Base-by-base conservation (phyloP, 2,329 filamentous ascomycete genomes). In the Aspergillus arachidicola region DNA sequence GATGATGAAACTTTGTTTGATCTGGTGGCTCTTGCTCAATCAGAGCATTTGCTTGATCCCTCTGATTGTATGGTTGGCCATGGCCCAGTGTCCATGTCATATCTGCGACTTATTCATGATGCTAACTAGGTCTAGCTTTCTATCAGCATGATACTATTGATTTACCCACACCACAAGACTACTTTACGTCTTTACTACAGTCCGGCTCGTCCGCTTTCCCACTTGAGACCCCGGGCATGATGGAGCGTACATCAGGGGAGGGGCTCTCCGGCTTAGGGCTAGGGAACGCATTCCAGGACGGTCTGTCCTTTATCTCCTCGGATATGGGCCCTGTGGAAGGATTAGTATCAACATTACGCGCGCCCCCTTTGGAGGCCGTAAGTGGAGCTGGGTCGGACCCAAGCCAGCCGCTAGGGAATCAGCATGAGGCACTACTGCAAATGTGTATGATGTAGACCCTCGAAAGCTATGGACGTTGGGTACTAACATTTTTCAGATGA, bases 401-500 rank as follows among this genome's bases (percentile, higher is more conserved):
- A 21, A 43, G 5, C 23, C 32, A 19, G 2, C 12, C 23, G 1
- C 12, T 60, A 3, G 58, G 50, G 0, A 55, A 53, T n/a, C 43
- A 59, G 34, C 61, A 63, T 43, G 61, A 63, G 26, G 30, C 57
- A n/a, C 19, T 63, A 19, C 21, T 59, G 6, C 41, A 41, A 55
- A 54, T 63, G 57, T 59, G 57, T 56, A 63, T 30, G 61, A 7
- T 41, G 28, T 6, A n/a, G 36, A 2, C 32, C 32, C 5, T 7
- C 16, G 38, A 32, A 19, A 10, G 14, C n/a, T 2, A 2, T 19
- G 34, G 28, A 21, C 1, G 12, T 21, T 28, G 19, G 43, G 19
- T 12, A 14, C 59, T 61, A 58, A 66, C 11, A 26, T 32, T n/a
- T 41, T 23, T 43, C 55, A 77, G 76, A 77, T 60, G 74, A 78